A percentile compares a stretch with the other conserved stretches of the same genome.
phyloP scores from a whole-genome alignment of 352 stramenopile species.

The Pythium phragmitis region DNA sequence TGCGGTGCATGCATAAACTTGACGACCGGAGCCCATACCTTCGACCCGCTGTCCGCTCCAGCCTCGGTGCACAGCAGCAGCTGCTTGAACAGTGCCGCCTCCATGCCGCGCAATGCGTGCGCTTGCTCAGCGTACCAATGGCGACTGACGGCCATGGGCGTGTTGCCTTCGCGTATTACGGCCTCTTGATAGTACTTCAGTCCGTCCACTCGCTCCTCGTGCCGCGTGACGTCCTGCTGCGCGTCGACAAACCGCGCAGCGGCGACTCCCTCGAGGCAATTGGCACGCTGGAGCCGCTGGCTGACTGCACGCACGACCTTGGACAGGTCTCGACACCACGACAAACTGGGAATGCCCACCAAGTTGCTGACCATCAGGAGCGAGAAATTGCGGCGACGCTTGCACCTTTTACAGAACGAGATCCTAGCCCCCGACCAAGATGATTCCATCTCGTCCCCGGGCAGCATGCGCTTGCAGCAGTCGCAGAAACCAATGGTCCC shows the following conservation, averaged over 20 bases:
- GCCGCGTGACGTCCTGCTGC: neutral
- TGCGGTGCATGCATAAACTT: neutral
- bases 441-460: neutral
- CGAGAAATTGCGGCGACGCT: neutral
- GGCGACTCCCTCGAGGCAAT: neutral
- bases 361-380: neutral
- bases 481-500: neutral
- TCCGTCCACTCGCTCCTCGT: neutral
- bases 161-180: neutral
- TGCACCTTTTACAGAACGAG: neutral
- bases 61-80: neutral
- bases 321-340: neutral
- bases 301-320: neutral
- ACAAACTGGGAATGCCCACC: neutral
- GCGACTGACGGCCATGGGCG: neutral
- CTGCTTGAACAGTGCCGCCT: neutral
- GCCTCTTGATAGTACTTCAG: neutral
- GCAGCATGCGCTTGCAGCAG: conserved; percentile 12
- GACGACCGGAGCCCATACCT: neutral
- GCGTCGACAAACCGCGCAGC: neutral
- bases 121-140: neutral
- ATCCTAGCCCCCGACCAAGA: neutral
- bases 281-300: neutral
- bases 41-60: neutral
- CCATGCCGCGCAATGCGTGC: neutral